Evolutionary conservation across 1,139 yeast genomes (phyloP).

Genomic region (Zygoascus hellenicus): DNA sequence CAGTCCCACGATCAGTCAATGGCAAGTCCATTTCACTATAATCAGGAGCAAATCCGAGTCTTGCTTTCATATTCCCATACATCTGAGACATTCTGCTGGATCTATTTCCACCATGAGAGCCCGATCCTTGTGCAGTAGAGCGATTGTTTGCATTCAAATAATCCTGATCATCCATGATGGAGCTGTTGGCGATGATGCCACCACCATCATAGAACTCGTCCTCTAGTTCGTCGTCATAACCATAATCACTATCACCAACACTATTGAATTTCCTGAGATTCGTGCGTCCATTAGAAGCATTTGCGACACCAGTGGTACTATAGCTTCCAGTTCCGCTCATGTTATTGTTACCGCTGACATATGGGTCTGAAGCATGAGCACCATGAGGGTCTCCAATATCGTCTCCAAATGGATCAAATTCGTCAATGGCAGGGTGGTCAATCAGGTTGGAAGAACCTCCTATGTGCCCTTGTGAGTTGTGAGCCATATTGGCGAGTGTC

Average conservation of each 20-base stretch:
- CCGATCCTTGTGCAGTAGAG: neutral
- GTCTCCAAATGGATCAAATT: slow-evolving; percentile 11
- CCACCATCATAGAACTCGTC: slow-evolving; percentile 7
- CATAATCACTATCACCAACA: slow-evolving; percentile 1
- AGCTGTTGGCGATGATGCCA: slow-evolving; percentile 7
- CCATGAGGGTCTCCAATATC: slow-evolving; percentile 1
- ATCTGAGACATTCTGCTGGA: slow-evolving; percentile 25
- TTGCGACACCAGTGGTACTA: no score
- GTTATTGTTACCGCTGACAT: no score
- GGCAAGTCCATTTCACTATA: slow-evolving; percentile 35
- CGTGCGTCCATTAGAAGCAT: no score
- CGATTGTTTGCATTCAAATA: slow-evolving; percentile 5
- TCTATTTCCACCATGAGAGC: neutral
- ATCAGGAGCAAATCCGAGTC: slow-evolving; percentile 28
- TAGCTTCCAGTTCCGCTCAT: no score
- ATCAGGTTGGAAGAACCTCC: slow-evolving; percentile 11
- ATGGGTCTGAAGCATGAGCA: no score
- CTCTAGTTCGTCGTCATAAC: slow-evolving; percentile 5
- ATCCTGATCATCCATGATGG: slow-evolving; percentile 13
- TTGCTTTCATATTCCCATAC: slow-evolving; percentile 27
- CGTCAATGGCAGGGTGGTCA: slow-evolving; percentile 14
- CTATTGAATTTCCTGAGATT: no score
- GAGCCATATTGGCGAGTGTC: neutral
- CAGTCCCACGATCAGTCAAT: slow-evolving; percentile 23
- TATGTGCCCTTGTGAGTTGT: no score